Evolutionary conservation across 176 grass and related monocot genomes (phyloP).

Genomic region (Rhynchospora pubera): DNA sequence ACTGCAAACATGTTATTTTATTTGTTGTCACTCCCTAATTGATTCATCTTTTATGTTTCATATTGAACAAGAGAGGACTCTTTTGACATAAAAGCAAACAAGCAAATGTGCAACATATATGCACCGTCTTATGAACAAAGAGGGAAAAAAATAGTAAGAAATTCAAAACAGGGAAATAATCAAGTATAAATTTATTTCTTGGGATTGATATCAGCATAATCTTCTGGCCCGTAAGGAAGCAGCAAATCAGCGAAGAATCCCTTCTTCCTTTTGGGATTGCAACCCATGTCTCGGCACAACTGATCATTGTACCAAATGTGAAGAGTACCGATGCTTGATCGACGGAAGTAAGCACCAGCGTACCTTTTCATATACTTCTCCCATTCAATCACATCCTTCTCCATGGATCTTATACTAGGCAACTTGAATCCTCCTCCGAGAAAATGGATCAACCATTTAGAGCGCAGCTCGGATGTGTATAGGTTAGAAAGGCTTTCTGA

Average conservation of each 20-base stretch:
- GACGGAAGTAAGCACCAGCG: conserved; percentile 32
- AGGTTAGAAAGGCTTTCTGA: conserved; percentile 54
- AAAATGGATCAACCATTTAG: conserved; percentile 50
- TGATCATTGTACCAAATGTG: conserved; percentile 57
- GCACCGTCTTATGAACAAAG: neutral
- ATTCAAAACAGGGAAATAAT: neutral
- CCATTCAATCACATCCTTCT: conserved; percentile 37
- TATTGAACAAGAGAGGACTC: neutral
- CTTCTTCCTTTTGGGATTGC: conserved; percentile 50
- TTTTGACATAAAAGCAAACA: neutral
- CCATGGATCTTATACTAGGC: conserved; percentile 34
- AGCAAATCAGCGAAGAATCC: conserved; percentile 31
- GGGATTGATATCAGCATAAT: conserved; percentile 40
- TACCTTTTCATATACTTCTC: conserved; percentile 58
- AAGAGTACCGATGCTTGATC: conserved; percentile 32
- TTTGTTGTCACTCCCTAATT: too few relatives aligned
- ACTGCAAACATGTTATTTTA: neutral
- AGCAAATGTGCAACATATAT: neutral
- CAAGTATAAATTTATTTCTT: conserved; percentile 12
- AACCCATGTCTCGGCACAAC: conserved; percentile 53
- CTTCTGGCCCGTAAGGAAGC: conserved; percentile 26
- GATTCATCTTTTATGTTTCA: neutral
- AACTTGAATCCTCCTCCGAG: conserved; percentile 46
- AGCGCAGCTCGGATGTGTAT: conserved; percentile 39
- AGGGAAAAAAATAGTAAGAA: neutral